These are phyloP conservation scores for Calocybe indica DNA, from an alignment of 768 basidiomycete genomes.

Conservation along the genomic window DNA sequence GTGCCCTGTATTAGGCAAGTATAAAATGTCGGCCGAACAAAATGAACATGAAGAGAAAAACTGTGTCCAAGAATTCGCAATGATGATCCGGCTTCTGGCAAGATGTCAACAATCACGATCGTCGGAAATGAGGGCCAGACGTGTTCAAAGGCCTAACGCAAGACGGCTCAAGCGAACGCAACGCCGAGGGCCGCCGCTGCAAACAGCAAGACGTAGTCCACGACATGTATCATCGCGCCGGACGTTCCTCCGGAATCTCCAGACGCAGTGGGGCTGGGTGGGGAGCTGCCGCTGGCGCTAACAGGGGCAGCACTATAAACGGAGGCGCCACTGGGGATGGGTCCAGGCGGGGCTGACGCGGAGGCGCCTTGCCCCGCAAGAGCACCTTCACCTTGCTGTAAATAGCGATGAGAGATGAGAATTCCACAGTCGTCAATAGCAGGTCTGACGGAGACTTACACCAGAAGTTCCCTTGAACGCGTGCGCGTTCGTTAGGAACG, in stretches of 20 bases:
- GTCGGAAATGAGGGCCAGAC: no score
- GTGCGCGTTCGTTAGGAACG: slow-evolving; percentile 29
- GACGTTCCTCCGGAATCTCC: background rate
- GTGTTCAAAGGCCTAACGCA: no score
- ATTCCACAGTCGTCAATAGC: background rate
- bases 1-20: no score
- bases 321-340: slow-evolving; percentile 26
- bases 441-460: slow-evolving; percentile 21
- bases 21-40: no score
- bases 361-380: slow-evolving; percentile 43
- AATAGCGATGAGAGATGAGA: background rate
- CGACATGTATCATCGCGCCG: no score
- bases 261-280: background rate
- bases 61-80: no score
- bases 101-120: no score
- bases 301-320: slow-evolving; percentile 19
- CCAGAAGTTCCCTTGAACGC: slow-evolving; percentile 19
- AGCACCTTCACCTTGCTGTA: slow-evolving; percentile 33
- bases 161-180: no score
- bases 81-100: no score
- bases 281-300: background rate
- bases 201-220: no score
- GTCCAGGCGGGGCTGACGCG: slow-evolving; percentile 38
- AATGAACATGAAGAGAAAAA: no score
- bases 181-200: no score